Evolutionary conservation across 1,139 yeast species (phyloP).

Genomic region (Debaryomyces udenii): DNA sequence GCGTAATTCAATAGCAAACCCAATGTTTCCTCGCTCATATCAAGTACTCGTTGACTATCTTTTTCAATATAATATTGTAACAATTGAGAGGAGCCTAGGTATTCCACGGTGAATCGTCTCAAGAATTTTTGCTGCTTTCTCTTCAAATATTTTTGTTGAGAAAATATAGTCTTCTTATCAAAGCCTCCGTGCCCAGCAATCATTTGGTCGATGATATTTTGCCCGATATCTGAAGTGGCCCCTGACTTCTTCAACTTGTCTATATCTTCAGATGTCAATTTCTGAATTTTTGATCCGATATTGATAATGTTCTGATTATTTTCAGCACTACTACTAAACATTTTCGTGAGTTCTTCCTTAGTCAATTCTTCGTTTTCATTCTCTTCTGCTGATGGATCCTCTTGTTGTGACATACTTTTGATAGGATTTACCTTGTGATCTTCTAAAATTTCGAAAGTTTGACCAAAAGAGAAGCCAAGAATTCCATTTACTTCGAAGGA

Average conservation of each 20-base stretch:
- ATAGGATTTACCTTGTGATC: slow-evolving; percentile 57
- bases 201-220: slow-evolving; percentile 78
- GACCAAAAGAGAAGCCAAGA: slow-evolving; percentile 83
- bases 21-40: slow-evolving; percentile 80
- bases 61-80: slow-evolving; percentile 72
- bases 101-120: slow-evolving; percentile 80
- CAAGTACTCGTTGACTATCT: slow-evolving; percentile 74
- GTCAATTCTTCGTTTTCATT: slow-evolving; percentile 31
- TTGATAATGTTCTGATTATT: slow-evolving; percentile 75
- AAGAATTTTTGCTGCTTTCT: slow-evolving; percentile 91
- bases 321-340: slow-evolving; percentile 51
- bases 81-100: slow-evolving; percentile 75
- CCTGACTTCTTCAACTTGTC: slow-evolving; percentile 74
- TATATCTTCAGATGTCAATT: slow-evolving; percentile 72
- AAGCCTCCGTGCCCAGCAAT: slow-evolving; percentile 84
- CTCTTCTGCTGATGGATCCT: slow-evolving; percentile 28
- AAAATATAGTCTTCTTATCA: slow-evolving; percentile 83
- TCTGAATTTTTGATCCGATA: slow-evolving; percentile 76
- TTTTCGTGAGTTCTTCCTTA: slow-evolving; percentile 42
- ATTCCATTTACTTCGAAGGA: slow-evolving; percentile 73
- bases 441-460: slow-evolving; percentile 80
- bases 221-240: slow-evolving; percentile 67
- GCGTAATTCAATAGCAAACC: slow-evolving; percentile 77
- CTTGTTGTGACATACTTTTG: slow-evolving; percentile 32
- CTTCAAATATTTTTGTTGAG: slow-evolving; percentile 89